These are phyloP conservation scores for Pisolithus microcarpus DNA, from an alignment of 768 basidiomycete genomes.

Conservation along the genomic window DNA sequence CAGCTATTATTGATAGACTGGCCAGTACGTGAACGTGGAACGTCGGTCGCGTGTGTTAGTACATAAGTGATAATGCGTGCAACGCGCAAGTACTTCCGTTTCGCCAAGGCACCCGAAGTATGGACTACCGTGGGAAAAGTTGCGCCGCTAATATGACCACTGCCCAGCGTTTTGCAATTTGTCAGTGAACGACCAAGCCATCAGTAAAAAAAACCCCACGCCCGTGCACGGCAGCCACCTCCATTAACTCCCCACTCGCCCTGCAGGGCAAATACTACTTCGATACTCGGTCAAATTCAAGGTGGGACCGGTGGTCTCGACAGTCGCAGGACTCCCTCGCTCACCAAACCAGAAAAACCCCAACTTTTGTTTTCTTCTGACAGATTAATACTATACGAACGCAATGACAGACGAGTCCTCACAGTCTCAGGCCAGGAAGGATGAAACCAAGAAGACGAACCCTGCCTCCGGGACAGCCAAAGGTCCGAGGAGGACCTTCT, in stretches of 20 bases:
- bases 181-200: constrained; percentile 32
- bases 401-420: constrained; percentile 81
- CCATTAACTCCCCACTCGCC: constrained; percentile 70
- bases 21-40: constrained; percentile 17
- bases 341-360: constrained; percentile 35
- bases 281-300: no score
- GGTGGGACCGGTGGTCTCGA: not conserved
- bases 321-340: constrained; percentile 13
- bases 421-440: constrained; percentile 49
- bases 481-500: constrained; percentile 51
- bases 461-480: constrained; percentile 42
- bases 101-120: not conserved
- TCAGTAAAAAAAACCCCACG: constrained; percentile 42
- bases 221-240: constrained; percentile 49
- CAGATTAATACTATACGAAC: constrained; percentile 55
- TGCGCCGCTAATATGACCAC: constrained; percentile 7
- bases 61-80: not conserved
- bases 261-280: constrained; percentile 76
- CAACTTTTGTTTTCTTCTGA: constrained; percentile 31
- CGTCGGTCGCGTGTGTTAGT: not conserved
- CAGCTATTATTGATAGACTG: constrained; percentile 78
- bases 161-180: constrained; percentile 9
- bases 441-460: constrained; percentile 57
- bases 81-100: no score
- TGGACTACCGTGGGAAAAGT: constrained; percentile 22